Base-by-base conservation (phyloP, 176 grass and related monocot genomes). In the Guadua angustifolia region DNA sequence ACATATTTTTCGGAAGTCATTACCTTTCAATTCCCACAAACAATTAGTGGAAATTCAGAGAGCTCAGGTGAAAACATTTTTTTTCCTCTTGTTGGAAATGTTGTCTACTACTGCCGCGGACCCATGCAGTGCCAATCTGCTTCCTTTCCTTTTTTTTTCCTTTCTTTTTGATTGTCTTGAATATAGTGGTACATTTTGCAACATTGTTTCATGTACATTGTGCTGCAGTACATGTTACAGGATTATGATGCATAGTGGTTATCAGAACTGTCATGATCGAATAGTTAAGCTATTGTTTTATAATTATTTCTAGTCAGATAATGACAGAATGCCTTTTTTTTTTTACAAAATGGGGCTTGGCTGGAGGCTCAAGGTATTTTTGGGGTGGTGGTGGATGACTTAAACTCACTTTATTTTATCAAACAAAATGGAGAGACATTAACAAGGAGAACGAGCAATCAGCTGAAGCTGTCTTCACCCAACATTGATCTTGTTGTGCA, bases 271-370 rank as follows among this genome's bases (percentile, higher is more conserved):
- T 71, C 80, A n/a, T 73, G 55, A 81, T 73, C 25, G 21, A 71
- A 64, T 47, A 58, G 46, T 32, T 50, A 66, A 63, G 85, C 46
- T 9, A 67, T 43, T 80, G 25, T 72, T 58, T 57, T 84, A 19
- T 62, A 76, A 55, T 89, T 88, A 21, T 88, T 79, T 90, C n/a
- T 88, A 39, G 63, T 88, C 91, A 95, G 95, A 87, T 87, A 88
- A 89, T 89, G 93, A 93, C 81, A 85, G 77, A 88, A 82, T 73
- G 63, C n/a, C n/a, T n/a, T n/a, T 13, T 74, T 16, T 78, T 82
- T 77, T 98, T 95, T 83, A 83, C 85, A n/a, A 58, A 88, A 73
- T 83, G 95, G 95, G 89, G 85, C 62, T 80, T 98, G 95, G 93
- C 72, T 95, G 77, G 93, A 98, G 83, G 50, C 83, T 77, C 76